Evolutionary conservation across 208 protist genomes (phyloP), one percentile per base, ranked within the genome.

Genomic region (Trypanosoma melophagium): DNA sequence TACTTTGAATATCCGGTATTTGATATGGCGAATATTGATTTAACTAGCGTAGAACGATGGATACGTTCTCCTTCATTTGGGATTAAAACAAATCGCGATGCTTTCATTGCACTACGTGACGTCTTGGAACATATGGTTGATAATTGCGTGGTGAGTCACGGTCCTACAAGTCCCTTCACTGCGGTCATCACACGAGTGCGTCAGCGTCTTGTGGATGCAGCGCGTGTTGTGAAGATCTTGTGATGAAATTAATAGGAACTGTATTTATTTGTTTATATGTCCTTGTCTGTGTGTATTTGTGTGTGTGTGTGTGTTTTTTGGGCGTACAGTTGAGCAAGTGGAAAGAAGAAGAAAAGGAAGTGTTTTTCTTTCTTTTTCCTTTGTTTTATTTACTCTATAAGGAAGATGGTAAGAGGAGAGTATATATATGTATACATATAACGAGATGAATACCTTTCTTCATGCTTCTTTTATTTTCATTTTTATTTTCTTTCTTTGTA

Each of bases 101-200:
- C 86, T 5, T 96, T 92, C 59, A 69, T 80, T 13, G 79, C 87
- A 42, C 55, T 96, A 14, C 77, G 85, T 10, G 67, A 77, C 13
- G 77, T 86, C 21, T 68, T 96, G 53, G 87, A 96, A 70, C 69
- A 75, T 14, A 96, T 96, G 85, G 90, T 90, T 57, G 85, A 96
- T 66, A 68, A 61, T 47, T 96, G 90, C 60, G 86, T 96, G 54
- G 47, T 70, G 28, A 79, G 70, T 60, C 90, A 96, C 58, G 90
- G 90, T 10, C 90, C 90, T 1, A 84, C 62, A 4, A 81, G 89
- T 55, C 71, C 57, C 10, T 93, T 83, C 69, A 92, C 83, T 66
- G 71, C 79, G 17, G 66, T 58, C 51, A 92, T 93, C 53, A 87
- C 87, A 9, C 71, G 50, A 21, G 65, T 96, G 25, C 72, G 90